Conservation (phyloP, 192 early-diverging fungal species). For the Coemansia sp. region DNA sequence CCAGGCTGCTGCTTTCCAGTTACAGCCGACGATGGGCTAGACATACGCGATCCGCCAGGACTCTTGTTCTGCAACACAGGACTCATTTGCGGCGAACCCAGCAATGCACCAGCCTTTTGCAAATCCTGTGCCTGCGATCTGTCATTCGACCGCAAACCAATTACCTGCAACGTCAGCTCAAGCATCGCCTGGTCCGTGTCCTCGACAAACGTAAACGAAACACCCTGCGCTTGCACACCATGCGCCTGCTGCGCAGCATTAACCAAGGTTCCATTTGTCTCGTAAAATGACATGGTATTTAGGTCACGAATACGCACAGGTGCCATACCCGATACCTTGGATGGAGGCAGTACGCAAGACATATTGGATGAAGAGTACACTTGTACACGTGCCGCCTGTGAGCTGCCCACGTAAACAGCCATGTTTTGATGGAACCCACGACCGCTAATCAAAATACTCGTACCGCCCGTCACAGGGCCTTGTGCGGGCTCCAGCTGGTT, state of each 20-base stretch:
- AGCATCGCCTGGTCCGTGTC: conserved; percentile 87
- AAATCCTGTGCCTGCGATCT: too few species aligned
- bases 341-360: conserved; percentile 79
- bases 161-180: conserved; percentile 84
- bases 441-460: conserved; percentile 80
- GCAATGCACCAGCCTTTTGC: conserved; percentile 20
- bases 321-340: conserved; percentile 69
- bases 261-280: conserved; percentile 2
- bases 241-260: not conserved
- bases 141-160: conserved; percentile 81
- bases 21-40: conserved; percentile 4
- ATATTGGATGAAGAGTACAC: conserved; percentile 77
- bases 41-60: conserved; percentile 6
- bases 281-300: conserved; percentile 42
- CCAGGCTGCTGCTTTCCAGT: too few species aligned
- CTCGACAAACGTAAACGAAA: conserved; percentile 53
- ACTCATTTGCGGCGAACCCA: conserved; percentile 15
- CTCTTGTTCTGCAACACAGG: conserved; percentile 20
- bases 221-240: not conserved
- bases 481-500: conserved; percentile 74
- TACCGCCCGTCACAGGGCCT: conserved; percentile 84
- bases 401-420: conserved; percentile 74
- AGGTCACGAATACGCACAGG: conserved; percentile 22
- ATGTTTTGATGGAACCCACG: conserved; percentile 75
- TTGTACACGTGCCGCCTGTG: conserved; percentile 66